These are phyloP conservation scores for Starmera caribaea DNA, from an alignment of 805 yeast genomes.

Conservation along the genomic window DNA sequence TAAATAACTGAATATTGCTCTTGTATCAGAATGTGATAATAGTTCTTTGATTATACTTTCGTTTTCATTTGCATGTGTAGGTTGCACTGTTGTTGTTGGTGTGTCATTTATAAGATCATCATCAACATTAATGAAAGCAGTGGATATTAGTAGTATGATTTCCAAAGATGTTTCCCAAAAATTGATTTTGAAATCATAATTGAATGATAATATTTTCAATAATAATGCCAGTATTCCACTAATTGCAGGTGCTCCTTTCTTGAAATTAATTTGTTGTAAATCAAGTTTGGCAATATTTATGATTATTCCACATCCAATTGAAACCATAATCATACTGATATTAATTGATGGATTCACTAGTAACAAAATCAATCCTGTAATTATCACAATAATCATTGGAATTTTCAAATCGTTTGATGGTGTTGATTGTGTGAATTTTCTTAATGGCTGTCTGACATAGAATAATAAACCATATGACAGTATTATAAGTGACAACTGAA, in stretches of 20 bases:
- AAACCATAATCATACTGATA: conserved; percentile 16
- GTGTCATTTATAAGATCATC: conserved; percentile 2
- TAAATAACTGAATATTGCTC: conserved; percentile 81
- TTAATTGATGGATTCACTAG: conserved; percentile 4
- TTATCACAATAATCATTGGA: neutral
- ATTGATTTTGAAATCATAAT: conserved; percentile 8
- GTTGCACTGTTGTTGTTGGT: neutral
- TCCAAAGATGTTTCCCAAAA: conserved; percentile 2
- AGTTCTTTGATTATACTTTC: conserved; percentile 12
- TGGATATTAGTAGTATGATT: conserved; percentile 20
- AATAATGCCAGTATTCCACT: conserved; percentile 23
- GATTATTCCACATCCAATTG: conserved; percentile 16
- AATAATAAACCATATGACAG: conserved; percentile 3
- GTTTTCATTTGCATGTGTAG: conserved; percentile 2
- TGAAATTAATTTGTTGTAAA: conserved; percentile 1
- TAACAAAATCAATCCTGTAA: conserved; percentile 1
- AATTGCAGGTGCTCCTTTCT: conserved; percentile 11
- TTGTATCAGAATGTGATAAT: conserved; percentile 51
- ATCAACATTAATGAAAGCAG: conserved; percentile 11
- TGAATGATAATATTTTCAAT: conserved; percentile 25
- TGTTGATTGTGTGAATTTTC: conserved; percentile 7
- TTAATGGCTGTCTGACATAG: conserved; percentile 4
- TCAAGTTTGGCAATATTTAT: conserved; percentile 12
- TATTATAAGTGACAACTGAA: conserved; percentile 3
- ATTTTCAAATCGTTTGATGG: conserved; percentile 1